phyloP scores from a whole-genome alignment of 192 early-diverging fungal species.

The Umbelopsis sp. region DNA sequence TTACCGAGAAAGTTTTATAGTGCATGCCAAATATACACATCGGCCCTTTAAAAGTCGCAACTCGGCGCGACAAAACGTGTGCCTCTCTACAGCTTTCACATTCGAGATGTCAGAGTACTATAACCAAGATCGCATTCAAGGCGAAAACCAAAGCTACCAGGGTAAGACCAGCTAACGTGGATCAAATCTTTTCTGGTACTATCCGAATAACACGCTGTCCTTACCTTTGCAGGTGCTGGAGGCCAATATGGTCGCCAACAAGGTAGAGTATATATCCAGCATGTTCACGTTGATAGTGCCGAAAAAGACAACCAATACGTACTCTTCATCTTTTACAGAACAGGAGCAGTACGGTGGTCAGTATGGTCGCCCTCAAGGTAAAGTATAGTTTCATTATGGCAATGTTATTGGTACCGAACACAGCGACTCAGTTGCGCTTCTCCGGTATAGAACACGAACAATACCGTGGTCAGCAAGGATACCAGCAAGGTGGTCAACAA shows the following conservation, averaged over 20 bases:
- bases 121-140: conserved; percentile 3
- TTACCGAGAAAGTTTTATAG: background rate
- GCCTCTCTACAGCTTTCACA: background rate
- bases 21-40: no score
- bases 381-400: no score
- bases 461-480: background rate
- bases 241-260: background rate
- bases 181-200: background rate
- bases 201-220: background rate
- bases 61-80: background rate
- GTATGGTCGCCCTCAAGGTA: background rate
- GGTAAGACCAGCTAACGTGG: background rate
- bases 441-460: background rate
- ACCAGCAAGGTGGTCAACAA: background rate
- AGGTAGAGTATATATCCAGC: background rate
- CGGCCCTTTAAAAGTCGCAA: background rate
- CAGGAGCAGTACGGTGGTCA: conserved; percentile 6
- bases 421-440: no score
- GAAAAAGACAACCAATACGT: no score
- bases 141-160: conserved; percentile 6
- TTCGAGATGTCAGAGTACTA: conserved; percentile 3
- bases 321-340: no score
- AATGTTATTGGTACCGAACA: background rate
- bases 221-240: background rate
- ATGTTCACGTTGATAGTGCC: no score